Base-by-base conservation (phyloP, 768 basidiomycete genomes). In the Lentinula detonsa region DNA sequence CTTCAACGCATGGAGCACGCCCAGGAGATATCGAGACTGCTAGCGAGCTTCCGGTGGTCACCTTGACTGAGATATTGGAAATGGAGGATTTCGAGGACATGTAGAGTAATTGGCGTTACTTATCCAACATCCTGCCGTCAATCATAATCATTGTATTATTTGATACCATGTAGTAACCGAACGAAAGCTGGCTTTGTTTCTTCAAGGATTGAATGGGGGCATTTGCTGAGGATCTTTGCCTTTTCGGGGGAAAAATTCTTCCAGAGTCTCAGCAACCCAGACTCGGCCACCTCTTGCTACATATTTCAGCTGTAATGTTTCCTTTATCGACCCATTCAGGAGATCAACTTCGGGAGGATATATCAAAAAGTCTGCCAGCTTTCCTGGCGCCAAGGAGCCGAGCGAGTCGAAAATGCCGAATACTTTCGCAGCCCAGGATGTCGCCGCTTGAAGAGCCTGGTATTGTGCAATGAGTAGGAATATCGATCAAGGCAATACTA, bases 341-440 rank as follows among this genome's bases (percentile, higher is more conserved):
- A 91, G 72, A 67, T 90, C 76, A 35, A 87, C 76, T 3, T 75
- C 83, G 4, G 81, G 77, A 3, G 84, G 85, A 67, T 87, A 91
- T 42, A 91, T 69, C 42, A 90, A 67, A 56, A 88, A 80, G 67
- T 91, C 89, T 0, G 88, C 89, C 4, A 91, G 81, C 69, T 90
- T 90, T 28, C 86, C 87, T 5, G 67, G 71, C 4, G 82, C 78
- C 11, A 90, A 75, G 0, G 86, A 84, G 15, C 89, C 89, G 5
- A 91, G 68, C 2, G 88, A 84, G 34, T 73, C 63, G 63, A 79
- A 78, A 34, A 91, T 75, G 45, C 88, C 88, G 18, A 90, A 81
- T 0, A 87, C 86, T 57, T 73, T 74, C 1, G 89, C 89, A 11
- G 84, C 88, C 15, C 78, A 78, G 0, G 82, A 79, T 5, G 88